Percentiles rank a stretch among this genome's conserved stretches.
Conservation (phyloP, 306 rosid species). For the Rosa rugosa region DNA sequence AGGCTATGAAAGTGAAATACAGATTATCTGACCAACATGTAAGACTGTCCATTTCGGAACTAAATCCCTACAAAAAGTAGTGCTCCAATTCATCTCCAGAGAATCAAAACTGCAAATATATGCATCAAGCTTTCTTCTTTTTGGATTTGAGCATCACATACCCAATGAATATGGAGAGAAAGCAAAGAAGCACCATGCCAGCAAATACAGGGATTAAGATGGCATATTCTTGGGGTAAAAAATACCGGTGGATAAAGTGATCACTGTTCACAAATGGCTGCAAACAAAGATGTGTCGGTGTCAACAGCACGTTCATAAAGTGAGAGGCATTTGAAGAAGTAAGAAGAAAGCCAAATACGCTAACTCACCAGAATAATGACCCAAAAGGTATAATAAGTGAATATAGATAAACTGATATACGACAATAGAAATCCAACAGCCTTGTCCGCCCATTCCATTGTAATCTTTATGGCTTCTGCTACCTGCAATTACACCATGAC, state of each 20-base stretch:
- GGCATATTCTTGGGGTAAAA: conserved; percentile 91
- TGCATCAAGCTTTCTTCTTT: conserved; percentile 68
- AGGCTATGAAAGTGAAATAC: not conserved
- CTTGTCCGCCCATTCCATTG: conserved; percentile 87
- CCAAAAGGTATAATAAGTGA: conserved; percentile 93
- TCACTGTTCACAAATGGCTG: conserved; percentile 97
- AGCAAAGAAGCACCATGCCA: conserved; percentile 70
- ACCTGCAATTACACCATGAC: conserved; percentile 40
- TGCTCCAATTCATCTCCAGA: not conserved
- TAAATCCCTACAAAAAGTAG: not conserved
- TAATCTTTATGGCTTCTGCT: conserved; percentile 23
- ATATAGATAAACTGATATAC: conserved; percentile 65
- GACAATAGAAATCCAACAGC: conserved; percentile 81
- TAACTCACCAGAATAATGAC: conserved; percentile 82
- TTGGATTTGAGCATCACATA: conserved; percentile 91
- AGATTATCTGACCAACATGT: not conserved
- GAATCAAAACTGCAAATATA: not conserved
- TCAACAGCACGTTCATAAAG: conserved; percentile 15
- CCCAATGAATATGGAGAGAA: conserved; percentile 73
- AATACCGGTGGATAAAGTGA: conserved; percentile 81
- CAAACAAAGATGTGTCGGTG: conserved; percentile 21
- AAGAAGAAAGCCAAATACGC: conserved; percentile 13
- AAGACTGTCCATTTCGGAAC: not conserved
- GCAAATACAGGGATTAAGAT: conserved; percentile 76
- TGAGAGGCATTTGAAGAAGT: not conserved